Conservation (phyloP, 2,329 filamentous ascomycete genomes). For the Phyllosticta citribraziliensis region DNA sequence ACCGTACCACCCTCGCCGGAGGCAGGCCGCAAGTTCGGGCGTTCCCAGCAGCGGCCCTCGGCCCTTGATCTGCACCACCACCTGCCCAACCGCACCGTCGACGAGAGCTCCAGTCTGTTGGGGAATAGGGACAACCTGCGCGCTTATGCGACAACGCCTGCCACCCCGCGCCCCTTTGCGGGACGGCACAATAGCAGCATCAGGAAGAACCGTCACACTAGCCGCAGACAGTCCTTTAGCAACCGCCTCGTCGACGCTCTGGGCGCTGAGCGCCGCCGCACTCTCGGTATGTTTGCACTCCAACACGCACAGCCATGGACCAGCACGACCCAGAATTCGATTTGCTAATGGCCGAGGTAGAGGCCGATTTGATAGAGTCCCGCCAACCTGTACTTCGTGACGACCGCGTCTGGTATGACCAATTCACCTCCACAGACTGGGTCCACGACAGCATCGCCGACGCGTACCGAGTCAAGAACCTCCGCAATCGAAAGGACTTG, state of each 20-base stretch:
- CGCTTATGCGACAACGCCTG: slow-evolving; percentile 27
- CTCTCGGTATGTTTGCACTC: slow-evolving; percentile 13
- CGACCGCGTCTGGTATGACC: slow-evolving; percentile 95
- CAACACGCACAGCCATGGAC: neutral
- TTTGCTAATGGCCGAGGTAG: slow-evolving; percentile 9
- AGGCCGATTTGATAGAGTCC: slow-evolving; percentile 50
- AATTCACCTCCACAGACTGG: slow-evolving; percentile 97
- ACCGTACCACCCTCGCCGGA: slow-evolving; percentile 20
- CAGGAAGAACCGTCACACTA: slow-evolving; percentile 15
- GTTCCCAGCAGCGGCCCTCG: slow-evolving; percentile 22
- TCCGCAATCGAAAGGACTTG: slow-evolving; percentile 73
- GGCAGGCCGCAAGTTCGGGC: slow-evolving; percentile 20
- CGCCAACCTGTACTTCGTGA: slow-evolving; percentile 61
- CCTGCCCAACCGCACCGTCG: slow-evolving; percentile 22
- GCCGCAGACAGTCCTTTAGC: slow-evolving; percentile 25
- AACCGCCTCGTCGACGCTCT: slow-evolving; percentile 51
- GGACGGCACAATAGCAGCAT: slow-evolving; percentile 26
- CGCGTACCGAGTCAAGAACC: slow-evolving; percentile 74
- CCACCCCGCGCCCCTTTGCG: slow-evolving; percentile 32
- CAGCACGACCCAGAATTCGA: slow-evolving; percentile 36
- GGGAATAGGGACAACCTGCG: slow-evolving; percentile 30
- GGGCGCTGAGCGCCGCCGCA: slow-evolving; percentile 40
- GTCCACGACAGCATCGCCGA: slow-evolving; percentile 96
- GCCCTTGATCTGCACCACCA: slow-evolving; percentile 21
- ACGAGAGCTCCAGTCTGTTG: slow-evolving; percentile 41